phyloP scores from a whole-genome alignment of 192 early-diverging fungal genomes.

The Backusella morwellensis region DNA sequence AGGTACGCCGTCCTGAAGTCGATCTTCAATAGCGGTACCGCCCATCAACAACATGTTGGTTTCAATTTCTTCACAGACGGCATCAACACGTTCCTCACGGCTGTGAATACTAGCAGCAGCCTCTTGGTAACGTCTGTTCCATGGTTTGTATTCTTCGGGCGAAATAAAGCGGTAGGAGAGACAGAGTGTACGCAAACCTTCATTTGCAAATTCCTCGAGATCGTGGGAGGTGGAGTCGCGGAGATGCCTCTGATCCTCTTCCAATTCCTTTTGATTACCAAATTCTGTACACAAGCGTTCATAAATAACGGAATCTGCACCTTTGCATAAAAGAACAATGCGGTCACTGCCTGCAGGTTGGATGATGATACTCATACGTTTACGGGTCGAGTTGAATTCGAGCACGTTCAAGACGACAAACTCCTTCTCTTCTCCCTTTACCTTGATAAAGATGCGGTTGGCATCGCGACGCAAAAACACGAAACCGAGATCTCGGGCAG shows the following conservation, averaged over 20 bases:
- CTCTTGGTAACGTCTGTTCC: slow-evolving; percentile 69
- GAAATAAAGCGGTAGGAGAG: slow-evolving; percentile 73
- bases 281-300: slow-evolving; percentile 58
- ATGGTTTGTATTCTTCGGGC: slow-evolving; percentile 68
- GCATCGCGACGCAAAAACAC: slow-evolving; percentile 73
- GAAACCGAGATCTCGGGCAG: slow-evolving; percentile 84
- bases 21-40: slow-evolving; percentile 98
- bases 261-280: slow-evolving; percentile 38
- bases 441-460: slow-evolving; percentile 61
- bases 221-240: slow-evolving; percentile 68
- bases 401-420: slow-evolving; percentile 71
- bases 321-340: slow-evolving; percentile 87
- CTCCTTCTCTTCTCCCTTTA: slow-evolving; percentile 67
- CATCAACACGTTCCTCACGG: slow-evolving; percentile 81
- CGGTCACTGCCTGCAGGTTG: slow-evolving; percentile 60
- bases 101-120: slow-evolving; percentile 72
- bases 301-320: slow-evolving; percentile 94
- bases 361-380: slow-evolving; percentile 94
- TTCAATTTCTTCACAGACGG: slow-evolving; percentile 79
- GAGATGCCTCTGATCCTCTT: slow-evolving; percentile 61
- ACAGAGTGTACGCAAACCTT: slow-evolving; percentile 87
- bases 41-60: slow-evolving; percentile 77
- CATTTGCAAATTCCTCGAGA: slow-evolving; percentile 84
- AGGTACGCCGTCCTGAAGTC: slow-evolving; percentile 96
- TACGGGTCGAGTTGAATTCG: slow-evolving; percentile 94